Evolutionary conservation across 495 filamentous ascomycete species (phyloP), one percentile per base, ranked within the genome.

Genomic region (Aspergillus ellipticus): DNA sequence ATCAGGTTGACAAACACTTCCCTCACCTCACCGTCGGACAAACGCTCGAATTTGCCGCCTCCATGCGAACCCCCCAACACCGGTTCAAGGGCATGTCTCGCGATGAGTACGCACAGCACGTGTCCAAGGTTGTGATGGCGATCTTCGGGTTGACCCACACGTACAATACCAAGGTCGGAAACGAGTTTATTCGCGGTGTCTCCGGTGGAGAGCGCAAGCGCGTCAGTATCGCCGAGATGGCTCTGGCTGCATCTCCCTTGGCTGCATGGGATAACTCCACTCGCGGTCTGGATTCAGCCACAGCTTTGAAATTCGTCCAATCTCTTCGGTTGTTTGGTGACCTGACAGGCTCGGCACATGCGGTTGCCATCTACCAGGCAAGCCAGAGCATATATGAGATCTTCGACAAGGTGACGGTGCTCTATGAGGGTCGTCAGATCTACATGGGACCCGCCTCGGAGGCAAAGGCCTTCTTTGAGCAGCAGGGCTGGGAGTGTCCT

Each of bases 221-320:
- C n/a, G 72, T 76, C 13, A 66, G 65, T 64, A 77, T 78, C 42
- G 76, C 74, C 4, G 73, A 84, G 62, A 78, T 78, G 64, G 82
- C 90, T 64, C 72, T 90, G 17, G 84, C 85, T 9, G 84, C 85
- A 46, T 85, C 85, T 9, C 84, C 83, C 45, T 71, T 96, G 16
- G 78, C 81, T 41, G 87, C 82, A 4, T 94, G 89, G 88, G 90
- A 95, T 65, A 94, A 96, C 69, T 85, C 81, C 26, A 93, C 90
- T 3, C 82, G 91, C 55, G 91, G 90, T 29, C 75, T 95, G 28
- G 91, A 96, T 62, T 85, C 87, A 2, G 87, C 85, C 10, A 94
- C 89, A 0, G 90, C 90, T 0, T 77, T 94, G 48, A 86, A 90
- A 45, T 75, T 74, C 42, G 73, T 80, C 56, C 85, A 89, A 61